Evolutionary conservation across 768 basidiomycete species (phyloP).

Genomic region (Gelatoporia subvermispora): DNA sequence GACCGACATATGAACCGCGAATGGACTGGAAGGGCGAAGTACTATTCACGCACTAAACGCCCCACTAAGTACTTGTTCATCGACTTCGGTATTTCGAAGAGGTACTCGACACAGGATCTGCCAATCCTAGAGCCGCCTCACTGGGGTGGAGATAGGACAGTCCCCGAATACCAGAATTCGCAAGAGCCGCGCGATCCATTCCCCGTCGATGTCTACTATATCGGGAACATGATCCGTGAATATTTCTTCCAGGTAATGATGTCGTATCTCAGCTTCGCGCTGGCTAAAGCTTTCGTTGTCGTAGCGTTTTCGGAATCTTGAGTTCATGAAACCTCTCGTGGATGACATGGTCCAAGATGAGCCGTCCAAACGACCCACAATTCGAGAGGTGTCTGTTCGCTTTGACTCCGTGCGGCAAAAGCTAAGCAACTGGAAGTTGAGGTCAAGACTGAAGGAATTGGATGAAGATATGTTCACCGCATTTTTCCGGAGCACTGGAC

Average conservation of each 20-base stretch:
- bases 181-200: conserved; percentile 9
- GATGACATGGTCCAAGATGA: conserved; percentile 20
- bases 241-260: conserved; percentile 6
- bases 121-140: conserved; percentile 4
- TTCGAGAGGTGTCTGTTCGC: conserved; percentile 9
- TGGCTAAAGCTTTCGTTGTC: background rate
- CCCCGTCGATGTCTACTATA: conserved; percentile 12
- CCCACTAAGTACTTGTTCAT: conserved; percentile 23
- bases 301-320: conserved; percentile 16
- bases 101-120: conserved; percentile 7
- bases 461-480: conserved; percentile 1
- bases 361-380: conserved; percentile 22
- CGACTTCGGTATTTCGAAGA: conserved; percentile 16
- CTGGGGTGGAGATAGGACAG: conserved; percentile 12
- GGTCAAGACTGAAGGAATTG: conserved; percentile 1
- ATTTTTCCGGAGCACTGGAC: background rate
- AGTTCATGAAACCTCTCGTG: conserved; percentile 23
- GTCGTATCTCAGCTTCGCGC: background rate
- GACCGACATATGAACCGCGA: conserved; percentile 2
- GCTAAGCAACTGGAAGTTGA: conserved; percentile 1
- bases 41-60: conserved; percentile 15
- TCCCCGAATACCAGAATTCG: conserved; percentile 13
- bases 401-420: conserved; percentile 4
- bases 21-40: conserved; percentile 17
- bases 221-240: conserved; percentile 12